Percentiles rank a stretch among this genome's conserved stretches.
Conservation (phyloP, 2,329 filamentous ascomycete species). For the Fusarium kyushuense region DNA sequence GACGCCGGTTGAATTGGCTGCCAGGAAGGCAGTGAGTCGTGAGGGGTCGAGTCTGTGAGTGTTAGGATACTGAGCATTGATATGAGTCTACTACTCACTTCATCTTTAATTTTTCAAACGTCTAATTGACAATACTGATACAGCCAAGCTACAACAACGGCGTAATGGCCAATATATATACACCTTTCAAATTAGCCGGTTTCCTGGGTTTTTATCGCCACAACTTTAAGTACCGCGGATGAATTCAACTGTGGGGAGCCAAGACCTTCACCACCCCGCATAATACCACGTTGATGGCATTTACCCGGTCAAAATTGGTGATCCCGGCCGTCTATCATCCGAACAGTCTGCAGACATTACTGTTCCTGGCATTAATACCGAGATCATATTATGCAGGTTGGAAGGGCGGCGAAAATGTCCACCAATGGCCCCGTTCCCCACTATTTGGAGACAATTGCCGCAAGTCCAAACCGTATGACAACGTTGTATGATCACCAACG, state of each 20-base stretch:
- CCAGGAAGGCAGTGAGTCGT: constrained; percentile 18
- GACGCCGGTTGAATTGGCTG: constrained; percentile 22
- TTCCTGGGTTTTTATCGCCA: not conserved
- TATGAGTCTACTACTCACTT: not conserved
- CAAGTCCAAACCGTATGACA: too few species aligned
- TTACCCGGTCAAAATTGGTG: constrained; percentile 5
- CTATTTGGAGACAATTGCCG: too few species aligned
- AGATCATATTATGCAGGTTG: not conserved
- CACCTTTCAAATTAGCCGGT: not conserved
- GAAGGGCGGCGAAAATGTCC: not conserved
- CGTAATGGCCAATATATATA: not conserved
- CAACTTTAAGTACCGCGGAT: not conserved
- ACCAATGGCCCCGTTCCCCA: not conserved
- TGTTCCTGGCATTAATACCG: constrained; percentile 3
- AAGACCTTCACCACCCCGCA: constrained; percentile 8
- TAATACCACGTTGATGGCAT: not conserved
- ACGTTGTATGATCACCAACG: too few species aligned
- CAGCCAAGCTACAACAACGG: too few species aligned
- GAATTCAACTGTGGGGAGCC: constrained; percentile 18
- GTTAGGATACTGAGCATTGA: too few species aligned
- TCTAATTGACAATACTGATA: not conserved
- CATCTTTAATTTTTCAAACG: not conserved
- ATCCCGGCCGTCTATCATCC: not conserved
- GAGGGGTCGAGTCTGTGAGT: constrained; percentile 7
- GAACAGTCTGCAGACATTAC: not conserved